Evolutionary conservation across 176 grass and related monocot species (phyloP), one percentile per base, ranked within the genome.

Genomic region (Carex parvula): DNA sequence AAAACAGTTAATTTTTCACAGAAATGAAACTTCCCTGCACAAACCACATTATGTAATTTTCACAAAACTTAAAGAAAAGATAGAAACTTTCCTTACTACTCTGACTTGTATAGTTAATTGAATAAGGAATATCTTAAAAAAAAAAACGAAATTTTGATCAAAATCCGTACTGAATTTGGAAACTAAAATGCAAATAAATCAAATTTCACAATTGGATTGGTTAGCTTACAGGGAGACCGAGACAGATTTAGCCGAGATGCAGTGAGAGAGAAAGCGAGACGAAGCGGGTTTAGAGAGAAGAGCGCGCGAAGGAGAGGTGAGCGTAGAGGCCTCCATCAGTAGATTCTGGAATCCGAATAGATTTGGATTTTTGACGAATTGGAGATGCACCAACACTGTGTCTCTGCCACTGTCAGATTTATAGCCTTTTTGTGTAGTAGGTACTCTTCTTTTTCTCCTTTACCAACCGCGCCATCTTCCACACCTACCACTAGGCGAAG

Each of bases 151-250:
- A 17, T 44, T 37, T 3, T 13, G 41, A 42, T 50, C 70, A 73
- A 73, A 72, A 50, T 73, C 3, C 10, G 39, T n/a, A 46, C n/a
- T 39, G 8, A 24, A 57, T 55, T 78, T 54, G 5, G 4, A 79
- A 79, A 29, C 16, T 29, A 79, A 6, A 48, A 22, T 15, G 48
- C 46, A 79, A 79, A 79, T 39, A 39, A 21, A 54, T 30, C 12
- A 79, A 39, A 21, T 39, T 26, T 26, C 41, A 54, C 39, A 20
- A 39, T n/a, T 55, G 3, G 21, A 75, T 71, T 44, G 1, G 64
- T 21, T 22, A 33, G 39, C 87, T 91, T 88, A 91, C 92, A 22
- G 91, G 86, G 84, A 66, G 55, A 94, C 90, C 76, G 84, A 91
- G 80, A 88, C 32, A 79, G 82, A 86, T 30, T 46, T 48, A 17